These are phyloP conservation scores for Leavenworthia alabamica DNA, from an alignment of 345 rosid species.

Conservation along the genomic window DNA sequence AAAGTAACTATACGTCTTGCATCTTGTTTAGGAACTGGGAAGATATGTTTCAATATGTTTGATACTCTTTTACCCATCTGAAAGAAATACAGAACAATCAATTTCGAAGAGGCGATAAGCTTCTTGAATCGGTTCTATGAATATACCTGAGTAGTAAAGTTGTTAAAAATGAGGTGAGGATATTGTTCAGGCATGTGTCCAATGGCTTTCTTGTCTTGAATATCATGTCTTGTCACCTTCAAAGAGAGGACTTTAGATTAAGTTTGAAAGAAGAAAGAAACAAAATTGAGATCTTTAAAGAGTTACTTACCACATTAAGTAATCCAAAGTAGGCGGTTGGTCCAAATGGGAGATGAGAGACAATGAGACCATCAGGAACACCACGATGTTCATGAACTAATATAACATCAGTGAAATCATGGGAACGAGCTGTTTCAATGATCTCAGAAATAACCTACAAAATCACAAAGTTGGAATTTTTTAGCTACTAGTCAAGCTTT, in stretches of 20 bases:
- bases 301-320: slow-evolving; percentile 72
- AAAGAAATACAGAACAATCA: neutral
- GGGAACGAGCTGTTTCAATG: slow-evolving; percentile 76
- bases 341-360: slow-evolving; percentile 89
- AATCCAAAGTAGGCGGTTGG: slow-evolving; percentile 92
- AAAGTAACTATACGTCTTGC: slow-evolving; percentile 75
- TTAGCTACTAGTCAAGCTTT: neutral
- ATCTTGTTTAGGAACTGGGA: slow-evolving; percentile 83
- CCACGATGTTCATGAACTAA: slow-evolving; percentile 89
- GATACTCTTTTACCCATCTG: slow-evolving; percentile 78
- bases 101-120: neutral
- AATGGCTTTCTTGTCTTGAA: slow-evolving; percentile 56
- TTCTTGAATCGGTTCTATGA: neutral
- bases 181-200: slow-evolving; percentile 92
- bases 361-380: slow-evolving; percentile 72
- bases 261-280: neutral
- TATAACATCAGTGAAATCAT: slow-evolving; percentile 86
- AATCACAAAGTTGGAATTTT: neutral
- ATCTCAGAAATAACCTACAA: slow-evolving; percentile 85
- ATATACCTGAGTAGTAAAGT: slow-evolving; percentile 67
- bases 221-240: slow-evolving; percentile 94
- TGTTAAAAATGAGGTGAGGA: slow-evolving; percentile 80
- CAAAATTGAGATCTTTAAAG: slow-evolving; percentile 1
- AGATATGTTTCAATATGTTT: slow-evolving; percentile 76
- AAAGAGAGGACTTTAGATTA: slow-evolving; percentile 2